Evolutionary conservation across 352 stramenopile species (phyloP).

Genomic region (Phytophthora ramorum): DNA sequence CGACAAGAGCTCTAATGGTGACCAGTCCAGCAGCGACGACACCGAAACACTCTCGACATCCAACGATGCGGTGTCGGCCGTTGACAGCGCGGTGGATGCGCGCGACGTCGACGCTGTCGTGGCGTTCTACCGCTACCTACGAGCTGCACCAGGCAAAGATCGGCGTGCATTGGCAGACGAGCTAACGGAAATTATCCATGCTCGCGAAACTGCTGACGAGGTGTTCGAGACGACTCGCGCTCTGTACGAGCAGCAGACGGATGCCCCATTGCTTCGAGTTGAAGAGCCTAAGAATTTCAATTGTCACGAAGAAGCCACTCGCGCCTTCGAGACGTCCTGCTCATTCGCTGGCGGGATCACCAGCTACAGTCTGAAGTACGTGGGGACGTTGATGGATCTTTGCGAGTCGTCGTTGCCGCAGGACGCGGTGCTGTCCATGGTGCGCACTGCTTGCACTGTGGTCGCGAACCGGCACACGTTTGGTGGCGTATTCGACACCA

Average conservation of each 20-base stretch:
- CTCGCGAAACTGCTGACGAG: conserved; percentile 58
- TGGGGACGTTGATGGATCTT: conserved; percentile 50
- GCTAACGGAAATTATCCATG: conserved; percentile 48
- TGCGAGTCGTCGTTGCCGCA: conserved; percentile 41
- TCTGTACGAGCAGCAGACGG: conserved; percentile 39
- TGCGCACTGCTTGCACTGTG: conserved; percentile 41
- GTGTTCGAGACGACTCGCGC: conserved; percentile 61
- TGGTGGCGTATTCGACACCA: conserved; percentile 35
- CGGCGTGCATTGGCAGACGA: conserved; percentile 48
- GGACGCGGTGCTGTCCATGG: conserved; percentile 35
- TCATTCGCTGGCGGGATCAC: conserved; percentile 49
- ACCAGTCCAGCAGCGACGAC: conserved; percentile 22
- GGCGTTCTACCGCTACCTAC: conserved; percentile 83
- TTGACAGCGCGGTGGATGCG: conserved; percentile 54
- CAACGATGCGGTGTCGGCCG: conserved; percentile 1
- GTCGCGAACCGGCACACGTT: conserved; percentile 6
- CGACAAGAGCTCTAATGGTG: conserved; percentile 49
- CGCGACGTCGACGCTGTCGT: conserved; percentile 80
- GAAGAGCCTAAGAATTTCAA: conserved; percentile 35
- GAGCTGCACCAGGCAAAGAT: conserved; percentile 44
- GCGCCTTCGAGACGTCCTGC: conserved; percentile 41
- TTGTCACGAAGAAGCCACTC: conserved; percentile 46
- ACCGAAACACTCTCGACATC: not conserved
- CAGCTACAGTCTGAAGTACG: conserved; percentile 79
- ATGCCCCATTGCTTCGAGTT: conserved; percentile 34